Evolutionary conservation across 768 basidiomycete genomes (phyloP).

Genomic region (Sarcomyxa edulis): DNA sequence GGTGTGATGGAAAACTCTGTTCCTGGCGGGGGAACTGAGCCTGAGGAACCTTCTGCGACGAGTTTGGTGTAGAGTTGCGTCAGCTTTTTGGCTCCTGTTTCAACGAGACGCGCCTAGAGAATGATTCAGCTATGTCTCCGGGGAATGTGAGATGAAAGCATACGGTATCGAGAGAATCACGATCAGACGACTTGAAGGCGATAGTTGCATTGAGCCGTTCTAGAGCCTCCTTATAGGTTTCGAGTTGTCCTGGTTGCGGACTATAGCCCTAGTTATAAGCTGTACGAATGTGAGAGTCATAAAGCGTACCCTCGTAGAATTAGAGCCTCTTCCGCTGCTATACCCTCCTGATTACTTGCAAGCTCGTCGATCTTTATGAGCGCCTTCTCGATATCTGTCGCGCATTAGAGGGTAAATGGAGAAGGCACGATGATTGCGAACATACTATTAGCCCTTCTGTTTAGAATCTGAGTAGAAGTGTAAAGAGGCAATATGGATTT

Average conservation of each 20-base stretch:
- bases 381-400: constrained; percentile 74
- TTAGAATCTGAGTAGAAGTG: constrained; percentile 69
- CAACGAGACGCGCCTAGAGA: constrained; percentile 60
- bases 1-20: constrained; percentile 47
- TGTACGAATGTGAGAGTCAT: not conserved
- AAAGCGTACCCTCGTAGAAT: constrained; percentile 67
- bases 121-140: not conserved
- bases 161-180: constrained; percentile 48
- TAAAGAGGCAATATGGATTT: constrained; percentile 85
- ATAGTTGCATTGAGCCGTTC: constrained; percentile 76
- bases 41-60: constrained; percentile 82
- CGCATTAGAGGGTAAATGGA: not conserved
- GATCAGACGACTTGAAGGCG: constrained; percentile 64
- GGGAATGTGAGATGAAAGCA: not conserved
- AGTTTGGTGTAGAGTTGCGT: constrained; percentile 80
- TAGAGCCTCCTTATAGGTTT: constrained; percentile 63
- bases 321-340: constrained; percentile 72
- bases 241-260: constrained; percentile 65
- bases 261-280: constrained; percentile 26
- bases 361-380: constrained; percentile 76
- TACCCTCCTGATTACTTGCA: constrained; percentile 67
- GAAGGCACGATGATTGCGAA: constrained; percentile 6
- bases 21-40: constrained; percentile 59
- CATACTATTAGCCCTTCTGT: constrained; percentile 68
- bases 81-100: constrained; percentile 80